Evolutionary conservation across 371 early-diverging fungal genomes (phyloP).

Genomic region (Blakeslea trispora): DNA sequence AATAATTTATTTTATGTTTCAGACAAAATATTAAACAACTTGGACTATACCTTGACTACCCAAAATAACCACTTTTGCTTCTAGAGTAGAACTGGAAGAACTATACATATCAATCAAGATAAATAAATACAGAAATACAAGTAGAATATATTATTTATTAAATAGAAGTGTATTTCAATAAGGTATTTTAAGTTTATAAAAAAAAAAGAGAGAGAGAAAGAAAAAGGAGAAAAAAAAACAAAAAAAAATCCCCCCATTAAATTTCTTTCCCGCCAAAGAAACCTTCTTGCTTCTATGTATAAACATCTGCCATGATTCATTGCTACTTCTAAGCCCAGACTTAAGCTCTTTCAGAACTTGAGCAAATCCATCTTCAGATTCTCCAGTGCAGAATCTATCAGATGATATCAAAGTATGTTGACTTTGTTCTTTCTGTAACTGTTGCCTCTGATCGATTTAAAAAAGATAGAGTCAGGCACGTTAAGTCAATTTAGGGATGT

Average conservation of each 20-base stretch:
- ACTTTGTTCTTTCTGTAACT: conserved; percentile 14
- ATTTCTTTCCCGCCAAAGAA: conserved; percentile 13
- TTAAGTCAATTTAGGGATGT: conserved; percentile 1
- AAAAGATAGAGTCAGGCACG: conserved; percentile 1
- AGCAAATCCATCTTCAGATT: conserved; percentile 34
- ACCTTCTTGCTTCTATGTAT: background rate
- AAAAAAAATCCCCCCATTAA: conserved; percentile 12
- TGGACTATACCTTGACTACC: conserved; percentile 64
- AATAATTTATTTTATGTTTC: background rate
- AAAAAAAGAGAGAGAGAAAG: background rate
- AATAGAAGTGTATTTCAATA: background rate
- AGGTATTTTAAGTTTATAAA: background rate
- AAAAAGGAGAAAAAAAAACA: conserved; percentile 4
- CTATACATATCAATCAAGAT: conserved; percentile 14
- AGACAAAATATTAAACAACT: conserved; percentile 2
- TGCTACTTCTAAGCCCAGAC: conserved; percentile 33
- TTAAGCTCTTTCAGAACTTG: conserved; percentile 41
- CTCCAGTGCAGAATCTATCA: background rate
- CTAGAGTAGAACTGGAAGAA: conserved; percentile 55
- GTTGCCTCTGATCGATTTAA: conserved; percentile 8
- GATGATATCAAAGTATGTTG: conserved; percentile 4
- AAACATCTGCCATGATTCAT: conserved; percentile 34
- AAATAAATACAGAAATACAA: background rate
- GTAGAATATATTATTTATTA: background rate
- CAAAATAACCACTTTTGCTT: conserved; percentile 78